phyloP scores from a whole-genome alignment of 805 yeast species.

The Kluyveromyces lactis region DNA sequence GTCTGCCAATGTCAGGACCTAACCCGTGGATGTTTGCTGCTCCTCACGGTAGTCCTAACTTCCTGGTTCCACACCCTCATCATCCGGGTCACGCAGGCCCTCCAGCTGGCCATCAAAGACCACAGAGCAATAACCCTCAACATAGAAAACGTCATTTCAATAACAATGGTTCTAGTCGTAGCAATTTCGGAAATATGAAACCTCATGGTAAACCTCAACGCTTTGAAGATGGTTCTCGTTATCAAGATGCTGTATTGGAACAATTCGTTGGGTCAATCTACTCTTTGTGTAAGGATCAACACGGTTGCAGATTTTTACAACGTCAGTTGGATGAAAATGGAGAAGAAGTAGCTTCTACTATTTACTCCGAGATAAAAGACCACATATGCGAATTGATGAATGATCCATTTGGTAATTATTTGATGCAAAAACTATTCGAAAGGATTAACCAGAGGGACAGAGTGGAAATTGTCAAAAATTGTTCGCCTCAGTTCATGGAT shows the following conservation, averaged over 20 bases:
- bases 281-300: slow-evolving; percentile 87
- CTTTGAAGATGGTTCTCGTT: slow-evolving; percentile 62
- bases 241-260: slow-evolving; percentile 54
- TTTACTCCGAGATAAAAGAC: slow-evolving; percentile 71
- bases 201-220: neutral
- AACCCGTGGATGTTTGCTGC: slow-evolving; percentile 25
- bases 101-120: slow-evolving; percentile 1
- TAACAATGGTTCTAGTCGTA: slow-evolving; percentile 18
- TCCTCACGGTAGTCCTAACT: slow-evolving; percentile 15
- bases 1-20: neutral
- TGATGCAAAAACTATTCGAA: slow-evolving; percentile 85
- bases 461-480: slow-evolving; percentile 55
- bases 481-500: slow-evolving; percentile 63
- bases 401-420: slow-evolving; percentile 95
- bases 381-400: slow-evolving; percentile 83
- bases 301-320: slow-evolving; percentile 90
- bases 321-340: slow-evolving; percentile 67
- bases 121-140: slow-evolving; percentile 6
- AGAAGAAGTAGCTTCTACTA: slow-evolving; percentile 56
- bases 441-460: slow-evolving; percentile 64
- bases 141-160: slow-evolving; percentile 9
- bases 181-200: slow-evolving; percentile 8
- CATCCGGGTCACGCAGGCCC: slow-evolving; percentile 6
- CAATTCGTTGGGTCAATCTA: slow-evolving; percentile 70
- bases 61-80: slow-evolving; percentile 8